These are phyloP conservation scores for Trichoderma lentiforme DNA, from an alignment of 2,329 filamentous ascomycete species.

Conservation along the genomic window DNA sequence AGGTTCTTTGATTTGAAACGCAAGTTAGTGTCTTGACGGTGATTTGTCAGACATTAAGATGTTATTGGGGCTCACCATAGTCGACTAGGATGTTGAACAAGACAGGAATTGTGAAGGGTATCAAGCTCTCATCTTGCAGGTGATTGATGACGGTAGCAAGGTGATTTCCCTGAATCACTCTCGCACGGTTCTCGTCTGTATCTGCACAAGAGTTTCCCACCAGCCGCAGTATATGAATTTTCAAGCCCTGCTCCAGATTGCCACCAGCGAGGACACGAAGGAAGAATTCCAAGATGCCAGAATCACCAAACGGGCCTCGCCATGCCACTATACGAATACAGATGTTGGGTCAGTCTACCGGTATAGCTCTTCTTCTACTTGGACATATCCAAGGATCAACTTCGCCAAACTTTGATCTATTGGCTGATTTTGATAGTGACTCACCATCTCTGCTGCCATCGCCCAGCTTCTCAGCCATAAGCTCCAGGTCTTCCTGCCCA, in stretches of 20 bases:
- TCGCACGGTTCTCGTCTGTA: slow-evolving; percentile 58
- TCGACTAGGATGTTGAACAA: slow-evolving; percentile 62
- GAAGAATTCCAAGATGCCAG: slow-evolving; percentile 57
- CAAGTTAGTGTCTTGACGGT: neutral
- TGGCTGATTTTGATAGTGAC: slow-evolving; percentile 24
- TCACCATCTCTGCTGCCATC: slow-evolving; percentile 55
- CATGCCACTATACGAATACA: slow-evolving; percentile 45
- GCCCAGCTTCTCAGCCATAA: slow-evolving; percentile 50
- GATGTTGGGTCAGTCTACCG: neutral
- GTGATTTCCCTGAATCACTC: slow-evolving; percentile 49
- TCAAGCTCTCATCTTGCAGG: slow-evolving; percentile 45
- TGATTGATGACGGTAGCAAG: slow-evolving; percentile 48
- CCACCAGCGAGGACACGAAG: slow-evolving; percentile 43
- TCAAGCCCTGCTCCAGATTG: slow-evolving; percentile 41
- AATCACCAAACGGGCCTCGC: slow-evolving; percentile 55
- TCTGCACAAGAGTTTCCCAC: slow-evolving; percentile 63
- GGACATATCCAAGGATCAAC: neutral
- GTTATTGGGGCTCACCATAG: slow-evolving; percentile 48
- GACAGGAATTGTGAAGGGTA: slow-evolving; percentile 55
- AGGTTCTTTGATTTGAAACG: slow-evolving; percentile 41
- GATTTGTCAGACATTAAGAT: neutral
- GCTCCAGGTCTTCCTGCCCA: slow-evolving; percentile 41
- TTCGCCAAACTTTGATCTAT: neutral
- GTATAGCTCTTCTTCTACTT: neutral
- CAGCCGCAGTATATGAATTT: slow-evolving; percentile 54